Base-by-base conservation (phyloP, 75 land plant genomes). In the Selaginella tamariscina region DNA sequence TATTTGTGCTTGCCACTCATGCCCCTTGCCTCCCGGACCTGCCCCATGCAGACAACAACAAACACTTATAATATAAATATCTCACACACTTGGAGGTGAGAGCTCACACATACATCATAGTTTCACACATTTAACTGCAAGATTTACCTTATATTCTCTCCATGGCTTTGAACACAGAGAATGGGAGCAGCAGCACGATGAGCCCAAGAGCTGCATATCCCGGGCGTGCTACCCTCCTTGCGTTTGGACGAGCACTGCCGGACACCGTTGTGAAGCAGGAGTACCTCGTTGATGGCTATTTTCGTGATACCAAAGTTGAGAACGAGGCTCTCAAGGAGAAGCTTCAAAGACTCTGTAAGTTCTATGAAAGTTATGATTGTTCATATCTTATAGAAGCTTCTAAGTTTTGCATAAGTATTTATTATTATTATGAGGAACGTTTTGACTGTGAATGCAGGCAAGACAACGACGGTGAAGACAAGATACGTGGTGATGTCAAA, bases 171-270 rank as follows among this genome's bases (percentile, higher is more conserved):
- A 39, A 39, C 49, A 15, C 49, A 5, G 15, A 5, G 49, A 39
- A 39, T 39, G 49, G 49, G 15, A 39, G 49, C 49, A 39, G 49
- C 49, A 39, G 49, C 49, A 15, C 15, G 20, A 29, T 65, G 29
- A 22, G n/a, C 56, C 2, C 22, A 8, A 68, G 74, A 55, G 39
- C 31, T 21, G 65, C 85, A 18, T 75, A 55, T 9, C 80, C 89
- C 0, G 87, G 89, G 2, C 85, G 84, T 66, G 83, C 97, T 2
- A 73, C 88, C 0, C 72, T 88, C 28, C 63, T 95, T 31, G 99
- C 99, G 32, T 85, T 95, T n/a, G 99, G 97, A 27, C 86, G 84
- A 64, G 99, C 97, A 8, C 84, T 95, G 68, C 99, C 99, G 5
- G 74, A 75, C 56, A 82, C 83, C 63, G 82, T 88, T 24, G 82